Evolutionary conservation across 768 basidiomycete species (phyloP), one percentile per base, ranked within the genome.

Genomic region (Lepiota brunneoincarnata): DNA sequence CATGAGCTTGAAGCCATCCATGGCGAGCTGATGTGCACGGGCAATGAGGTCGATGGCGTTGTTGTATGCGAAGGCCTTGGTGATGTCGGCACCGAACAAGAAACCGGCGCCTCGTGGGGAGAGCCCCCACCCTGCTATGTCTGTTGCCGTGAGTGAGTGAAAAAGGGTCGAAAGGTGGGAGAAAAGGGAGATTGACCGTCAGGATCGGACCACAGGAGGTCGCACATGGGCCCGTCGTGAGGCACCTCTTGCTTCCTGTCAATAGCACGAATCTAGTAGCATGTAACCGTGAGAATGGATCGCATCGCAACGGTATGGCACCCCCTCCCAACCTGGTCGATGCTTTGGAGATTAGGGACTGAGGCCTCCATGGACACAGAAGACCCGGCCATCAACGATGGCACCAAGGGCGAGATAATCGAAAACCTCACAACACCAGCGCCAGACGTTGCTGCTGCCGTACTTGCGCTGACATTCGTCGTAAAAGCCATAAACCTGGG

Each of bases 381-480:
- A 95, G 54, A 98, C 95, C 55, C 91, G 78, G 6, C 94, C 96
- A 67, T 98, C 96, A n/a, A 98, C 93, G 61, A 98, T 86, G 15
- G 96, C 96, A 11, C 89, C 93, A 37, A 98, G 75, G 24, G 92
- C 91, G 43, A 98, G 83, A 69, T 97, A 98, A 68, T 98, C 96
- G 62, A 99, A 99, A 7, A 98, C 94, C 64, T 98, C 95, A 68
- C 94, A 98, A 70, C 95, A 98, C 84, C 93, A 97, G 59, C 96
- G 73, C 95, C 96, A 98, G 51, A 98, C 96, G 69, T 93, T 93
- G 56, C 84, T 86, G 62, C 82, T 85, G 3, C 95, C 95, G 63
- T 97, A 98, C 69, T 98, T 98, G 34, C 95, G 75, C 69, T 93
- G 91, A 68, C 96, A 98, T 67, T 98, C 96, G 70, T 98, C 96